Evolutionary conservation across 192 early-diverging fungal genomes (phyloP).

Genomic region (Coemansia sp.): DNA sequence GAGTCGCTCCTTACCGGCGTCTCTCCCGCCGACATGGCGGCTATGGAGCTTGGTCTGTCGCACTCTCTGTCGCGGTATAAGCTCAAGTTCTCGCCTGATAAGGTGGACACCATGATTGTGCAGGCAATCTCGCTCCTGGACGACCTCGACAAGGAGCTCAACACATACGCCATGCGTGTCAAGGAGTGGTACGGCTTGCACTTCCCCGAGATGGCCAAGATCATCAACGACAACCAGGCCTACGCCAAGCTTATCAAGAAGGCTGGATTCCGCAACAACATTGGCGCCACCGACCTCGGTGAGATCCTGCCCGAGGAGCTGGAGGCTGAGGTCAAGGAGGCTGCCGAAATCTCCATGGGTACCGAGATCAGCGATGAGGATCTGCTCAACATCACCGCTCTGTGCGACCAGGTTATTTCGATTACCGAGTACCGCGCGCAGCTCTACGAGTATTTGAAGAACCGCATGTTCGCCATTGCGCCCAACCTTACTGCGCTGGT

Average conservation of each 20-base stretch:
- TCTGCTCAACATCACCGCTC: constrained; percentile 90
- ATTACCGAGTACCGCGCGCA: constrained; percentile 94
- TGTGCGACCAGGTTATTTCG: constrained; percentile 95
- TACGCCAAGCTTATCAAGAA: constrained; percentile 88
- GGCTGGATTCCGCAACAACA: constrained; percentile 90
- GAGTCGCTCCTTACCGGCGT: constrained; percentile 87
- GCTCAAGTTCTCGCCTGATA: constrained; percentile 99
- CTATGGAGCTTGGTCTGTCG: constrained; percentile 97
- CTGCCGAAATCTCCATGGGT: constrained; percentile 98
- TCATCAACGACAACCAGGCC: constrained; percentile 93
- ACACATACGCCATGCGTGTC: constrained; percentile 96
- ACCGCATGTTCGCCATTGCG: constrained; percentile 92
- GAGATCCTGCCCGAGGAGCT: constrained; percentile 89
- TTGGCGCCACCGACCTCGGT: constrained; percentile 74
- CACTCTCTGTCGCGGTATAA: constrained; percentile 99
- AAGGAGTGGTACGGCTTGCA: constrained; percentile 99
- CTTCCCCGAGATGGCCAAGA: constrained; percentile 98
- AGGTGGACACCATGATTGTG: constrained; percentile 99
- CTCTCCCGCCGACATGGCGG: constrained; percentile 82
- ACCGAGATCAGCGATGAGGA: constrained; percentile 97
- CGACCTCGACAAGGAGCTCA: constrained; percentile 99
- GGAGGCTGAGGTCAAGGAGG: constrained; percentile 91
- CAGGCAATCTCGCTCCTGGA: constrained; percentile 97
- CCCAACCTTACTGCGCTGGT: constrained; percentile 92
- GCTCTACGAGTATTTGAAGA: constrained; percentile 96